Evolutionary conservation across 1,284 basidiomycete genomes (phyloP), one percentile per base, ranked within the genome.

Genomic region (Cryptococcus sp.): DNA sequence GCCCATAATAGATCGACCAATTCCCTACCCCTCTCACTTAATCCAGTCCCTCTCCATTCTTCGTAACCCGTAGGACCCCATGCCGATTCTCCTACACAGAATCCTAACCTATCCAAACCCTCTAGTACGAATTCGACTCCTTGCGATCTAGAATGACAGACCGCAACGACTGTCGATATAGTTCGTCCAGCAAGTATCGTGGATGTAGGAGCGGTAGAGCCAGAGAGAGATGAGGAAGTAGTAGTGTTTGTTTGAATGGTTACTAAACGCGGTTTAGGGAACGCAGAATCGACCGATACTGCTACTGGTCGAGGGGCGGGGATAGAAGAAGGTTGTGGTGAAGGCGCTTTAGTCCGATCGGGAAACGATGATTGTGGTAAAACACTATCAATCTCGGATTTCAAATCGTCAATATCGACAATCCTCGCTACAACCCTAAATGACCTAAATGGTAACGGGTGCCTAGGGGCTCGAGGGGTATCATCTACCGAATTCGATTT

Each of bases 61-160:
- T 74, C 74, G 54, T 76, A 76, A 5, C 73, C 73, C 9, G 70
- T 76, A 11, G 73, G 70, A 24, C 74, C 74, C 74, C 74, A 76
- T 3, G 74, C 72, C 7, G 63, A 67, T 51, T 69, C 64, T 25
- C 74, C 74, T 42, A 64, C 62, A 53, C 74, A 76, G 50, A 74
- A 56, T 16, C 73, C 74, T 7, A 76, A 54, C 25, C 74, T 61
- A 56, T 76, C 74, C 48, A 74, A 52, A 34, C 74, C 74, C 49
- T 76, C 74, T 21, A 76, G 57, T 13, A 76, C 74, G 52, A 76
- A 76, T 52, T 76, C 74, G 42, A 76, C 74, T 18, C 74, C 74
- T 48, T 69, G 61, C 4, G 62, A 56, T n/a, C 67, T 61, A 9
- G 66, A 72, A 53, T 76, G 74, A 53, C 74, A 76, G 21, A 76